Conservation (phyloP, 1,284 basidiomycete genomes). For the Lentinula novae-zelandiae region DNA sequence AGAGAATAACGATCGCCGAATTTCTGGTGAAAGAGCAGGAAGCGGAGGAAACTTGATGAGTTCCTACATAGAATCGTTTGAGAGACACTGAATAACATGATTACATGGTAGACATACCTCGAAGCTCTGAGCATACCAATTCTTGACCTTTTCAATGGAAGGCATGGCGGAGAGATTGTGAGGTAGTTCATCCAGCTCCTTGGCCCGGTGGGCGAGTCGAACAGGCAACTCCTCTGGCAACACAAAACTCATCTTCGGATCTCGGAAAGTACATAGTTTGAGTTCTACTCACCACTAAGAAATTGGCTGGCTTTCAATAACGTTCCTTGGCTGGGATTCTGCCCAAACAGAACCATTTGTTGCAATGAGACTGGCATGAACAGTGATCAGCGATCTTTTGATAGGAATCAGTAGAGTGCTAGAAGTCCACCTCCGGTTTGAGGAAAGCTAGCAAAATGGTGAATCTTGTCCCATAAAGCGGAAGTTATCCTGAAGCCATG, state of each 20-base stretch:
- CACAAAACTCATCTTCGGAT: background rate
- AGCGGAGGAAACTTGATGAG: constrained; percentile 81
- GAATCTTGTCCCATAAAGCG: constrained; percentile 89
- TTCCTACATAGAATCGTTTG: constrained; percentile 51
- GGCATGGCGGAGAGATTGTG: constrained; percentile 91
- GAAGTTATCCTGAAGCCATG: constrained; percentile 69
- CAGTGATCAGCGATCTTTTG: background rate
- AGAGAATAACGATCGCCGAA: constrained; percentile 66
- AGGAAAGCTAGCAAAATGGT: constrained; percentile 92
- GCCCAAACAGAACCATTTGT: constrained; percentile 88
- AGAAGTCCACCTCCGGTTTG: constrained; percentile 76
- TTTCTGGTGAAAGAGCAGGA: constrained; percentile 53
- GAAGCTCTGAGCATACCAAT: constrained; percentile 99
- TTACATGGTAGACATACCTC: constrained; percentile 58
- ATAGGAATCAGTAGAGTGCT: background rate
- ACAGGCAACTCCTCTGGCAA: constrained; percentile 85
- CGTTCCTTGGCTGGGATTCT: constrained; percentile 85
- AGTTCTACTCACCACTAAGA: constrained; percentile 53
- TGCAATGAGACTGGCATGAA: constrained; percentile 73
- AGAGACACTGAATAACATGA: constrained; percentile 3
- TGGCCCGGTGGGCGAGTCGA: constrained; percentile 92
- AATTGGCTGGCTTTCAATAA: constrained; percentile 85
- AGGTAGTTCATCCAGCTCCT: constrained; percentile 94
- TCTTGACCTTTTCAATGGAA: constrained; percentile 92
- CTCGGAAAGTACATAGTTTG: background rate